These are phyloP conservation scores for Collybia mongolica DNA, from an alignment of 768 basidiomycete genomes.

Conservation along the genomic window DNA sequence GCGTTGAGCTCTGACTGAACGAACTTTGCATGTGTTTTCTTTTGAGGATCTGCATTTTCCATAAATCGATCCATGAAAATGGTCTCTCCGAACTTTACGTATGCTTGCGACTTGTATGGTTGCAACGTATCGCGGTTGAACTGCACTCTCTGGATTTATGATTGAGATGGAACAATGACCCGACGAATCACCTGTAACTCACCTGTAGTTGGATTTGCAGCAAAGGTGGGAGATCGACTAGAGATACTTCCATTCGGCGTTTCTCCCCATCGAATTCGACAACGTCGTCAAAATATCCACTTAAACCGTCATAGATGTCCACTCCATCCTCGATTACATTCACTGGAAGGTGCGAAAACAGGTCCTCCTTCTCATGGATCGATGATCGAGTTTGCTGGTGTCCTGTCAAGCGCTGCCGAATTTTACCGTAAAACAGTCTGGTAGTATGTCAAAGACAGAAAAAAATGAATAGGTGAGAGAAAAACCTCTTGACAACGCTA, in stretches of 20 bases:
- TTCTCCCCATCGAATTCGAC: constrained; percentile 87
- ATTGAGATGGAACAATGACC: not conserved
- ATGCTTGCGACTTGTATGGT: constrained; percentile 94
- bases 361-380: constrained; percentile 83
- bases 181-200: constrained; percentile 13
- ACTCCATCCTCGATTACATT: constrained; percentile 88
- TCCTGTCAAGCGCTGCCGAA: constrained; percentile 52
- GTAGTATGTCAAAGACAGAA: not conserved
- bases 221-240: constrained; percentile 85
- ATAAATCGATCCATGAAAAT: constrained; percentile 92
- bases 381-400: constrained; percentile 46
- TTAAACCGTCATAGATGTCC: constrained; percentile 93
- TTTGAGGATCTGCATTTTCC: constrained; percentile 67
- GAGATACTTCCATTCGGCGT: constrained; percentile 82
- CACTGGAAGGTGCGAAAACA: constrained; percentile 92
- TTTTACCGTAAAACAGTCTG: constrained; percentile 85
- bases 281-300: constrained; percentile 85
- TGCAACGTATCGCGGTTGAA: constrained; percentile 91
- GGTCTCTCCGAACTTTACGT: constrained; percentile 86
- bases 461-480: not conserved
- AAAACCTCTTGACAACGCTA: constrained; percentile 82
- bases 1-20: constrained; percentile 66
- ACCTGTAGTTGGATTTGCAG: constrained; percentile 97
- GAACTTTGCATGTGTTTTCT: constrained; percentile 67
- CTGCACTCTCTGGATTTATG: constrained; percentile 71